A percentile compares a stretch with the other conserved stretches of the same genome.
These are phyloP conservation scores for Emmonsiellopsis sp. DNA, from an alignment of 2,329 filamentous ascomycete species.

Conservation along the genomic window DNA sequence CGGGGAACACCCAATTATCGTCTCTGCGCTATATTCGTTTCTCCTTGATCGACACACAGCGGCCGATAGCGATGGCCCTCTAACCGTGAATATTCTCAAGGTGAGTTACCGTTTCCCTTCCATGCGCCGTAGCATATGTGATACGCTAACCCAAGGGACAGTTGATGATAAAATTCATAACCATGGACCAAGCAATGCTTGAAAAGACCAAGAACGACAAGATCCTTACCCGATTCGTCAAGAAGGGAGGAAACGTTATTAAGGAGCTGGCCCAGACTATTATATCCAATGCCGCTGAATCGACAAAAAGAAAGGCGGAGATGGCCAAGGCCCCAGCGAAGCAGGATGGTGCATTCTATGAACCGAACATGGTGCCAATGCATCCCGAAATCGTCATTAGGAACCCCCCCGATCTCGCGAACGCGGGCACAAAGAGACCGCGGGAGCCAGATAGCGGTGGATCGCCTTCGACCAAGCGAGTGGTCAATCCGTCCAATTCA, in stretches of 20 bases:
- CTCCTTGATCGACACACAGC: slow-evolving; percentile 40
- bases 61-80: slow-evolving; percentile 35
- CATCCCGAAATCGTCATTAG: slow-evolving; percentile 5
- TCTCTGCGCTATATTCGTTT: slow-evolving; percentile 40
- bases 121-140: background rate
- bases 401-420: slow-evolving; percentile 12
- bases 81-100: slow-evolving; percentile 37
- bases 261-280: slow-evolving; percentile 48
- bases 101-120: slow-evolving; percentile 19
- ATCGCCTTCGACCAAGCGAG: slow-evolving; percentile 28
- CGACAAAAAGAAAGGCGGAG: slow-evolving; percentile 35
- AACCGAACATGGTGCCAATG: background rate
- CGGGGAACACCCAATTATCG: slow-evolving; percentile 39
- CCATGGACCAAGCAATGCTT: slow-evolving; percentile 48
- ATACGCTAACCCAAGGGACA: slow-evolving; percentile 22
- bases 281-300: slow-evolving; percentile 37
- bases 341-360: slow-evolving; percentile 4
- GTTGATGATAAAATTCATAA: slow-evolving; percentile 47
- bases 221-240: slow-evolving; percentile 47
- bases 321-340: slow-evolving; percentile 21
- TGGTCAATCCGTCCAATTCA: slow-evolving; percentile 24
- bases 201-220: slow-evolving; percentile 53
- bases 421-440: slow-evolving; percentile 27
- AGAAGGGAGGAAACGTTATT: slow-evolving; percentile 48
- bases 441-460: slow-evolving; percentile 29